These are phyloP conservation scores for Ceratocystis papillata DNA, from an alignment of 2,329 filamentous ascomycete species.

Conservation along the genomic window DNA sequence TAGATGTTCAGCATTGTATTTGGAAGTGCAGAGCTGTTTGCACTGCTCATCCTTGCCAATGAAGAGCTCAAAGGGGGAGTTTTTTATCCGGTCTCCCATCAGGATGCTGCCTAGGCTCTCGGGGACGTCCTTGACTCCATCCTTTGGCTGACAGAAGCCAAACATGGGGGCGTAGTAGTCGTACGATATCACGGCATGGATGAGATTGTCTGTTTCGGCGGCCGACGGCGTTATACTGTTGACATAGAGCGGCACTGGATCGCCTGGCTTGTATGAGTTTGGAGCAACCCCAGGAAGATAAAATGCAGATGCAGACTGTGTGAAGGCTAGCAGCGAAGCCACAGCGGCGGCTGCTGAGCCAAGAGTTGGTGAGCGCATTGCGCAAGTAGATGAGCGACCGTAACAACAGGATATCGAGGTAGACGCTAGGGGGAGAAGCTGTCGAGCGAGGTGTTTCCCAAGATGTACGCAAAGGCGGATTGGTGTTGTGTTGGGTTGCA, in stretches of 20 bases:
- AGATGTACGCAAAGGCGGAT: background rate
- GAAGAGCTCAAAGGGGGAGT: conserved; percentile 80
- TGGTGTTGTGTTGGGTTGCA: background rate
- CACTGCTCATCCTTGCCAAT: conserved; percentile 85
- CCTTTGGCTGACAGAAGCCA: conserved; percentile 73
- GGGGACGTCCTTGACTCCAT: conserved; percentile 65
- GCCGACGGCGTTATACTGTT: conserved; percentile 85
- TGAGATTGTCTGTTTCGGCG: conserved; percentile 61
- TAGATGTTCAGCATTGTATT: conserved; percentile 53
- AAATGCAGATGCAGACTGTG: conserved; percentile 59
- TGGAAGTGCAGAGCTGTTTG: conserved; percentile 62
- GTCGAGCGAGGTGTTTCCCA: background rate
- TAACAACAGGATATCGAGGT: background rate
- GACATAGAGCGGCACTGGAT: conserved; percentile 76
- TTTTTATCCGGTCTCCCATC: conserved; percentile 93
- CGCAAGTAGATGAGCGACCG: background rate
- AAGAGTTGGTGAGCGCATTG: conserved; percentile 20
- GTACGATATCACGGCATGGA: conserved; percentile 89
- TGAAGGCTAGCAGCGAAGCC: conserved; percentile 40
- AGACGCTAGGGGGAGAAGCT: background rate
- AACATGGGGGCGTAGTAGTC: conserved; percentile 90
- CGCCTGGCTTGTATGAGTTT: conserved; percentile 73
- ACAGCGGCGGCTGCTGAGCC: conserved; percentile 34
- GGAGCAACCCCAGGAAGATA: conserved; percentile 95
- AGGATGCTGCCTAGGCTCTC: conserved; percentile 80